Percentiles rank a stretch among this genome's conserved stretches.
Conservation (phyloP, 2,329 filamentous ascomycete species). For the Nemania sp. region DNA sequence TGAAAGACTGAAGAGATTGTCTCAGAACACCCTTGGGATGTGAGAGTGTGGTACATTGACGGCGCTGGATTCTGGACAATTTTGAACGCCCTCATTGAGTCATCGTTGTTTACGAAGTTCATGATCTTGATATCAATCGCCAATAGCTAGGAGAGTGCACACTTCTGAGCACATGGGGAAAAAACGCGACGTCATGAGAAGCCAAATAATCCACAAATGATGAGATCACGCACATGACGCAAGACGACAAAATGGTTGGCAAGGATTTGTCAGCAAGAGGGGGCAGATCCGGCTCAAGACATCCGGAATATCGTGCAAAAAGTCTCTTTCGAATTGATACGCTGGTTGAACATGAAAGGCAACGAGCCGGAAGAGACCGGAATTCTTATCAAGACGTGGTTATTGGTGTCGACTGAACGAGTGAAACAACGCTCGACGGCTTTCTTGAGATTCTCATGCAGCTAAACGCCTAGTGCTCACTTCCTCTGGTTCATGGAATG, state of each 20-base stretch:
- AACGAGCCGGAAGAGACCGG: conserved; percentile 48
- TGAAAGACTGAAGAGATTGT: too few species aligned
- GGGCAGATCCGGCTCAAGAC: conserved; percentile 48
- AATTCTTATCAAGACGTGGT: conserved; percentile 45
- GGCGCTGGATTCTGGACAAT: conserved; percentile 50
- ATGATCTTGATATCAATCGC: conserved; percentile 51
- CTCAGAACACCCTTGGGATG: conserved; percentile 47
- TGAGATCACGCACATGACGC: conserved; percentile 53
- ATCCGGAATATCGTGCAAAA: conserved; percentile 47
- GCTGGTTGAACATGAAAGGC: conserved; percentile 49
- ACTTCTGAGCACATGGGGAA: too few species aligned
- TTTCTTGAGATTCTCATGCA: neutral
- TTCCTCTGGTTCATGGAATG: neutral
- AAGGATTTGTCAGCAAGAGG: conserved; percentile 51
- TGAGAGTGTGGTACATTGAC: conserved; percentile 50
- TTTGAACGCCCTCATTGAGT: conserved; percentile 50
- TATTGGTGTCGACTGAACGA: conserved; percentile 37
- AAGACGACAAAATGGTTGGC: conserved; percentile 51
- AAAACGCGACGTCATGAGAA: conserved; percentile 45
- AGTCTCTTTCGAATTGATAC: conserved; percentile 47
- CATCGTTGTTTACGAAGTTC: conserved; percentile 52
- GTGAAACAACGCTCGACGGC: neutral
- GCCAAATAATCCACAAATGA: conserved; percentile 53
- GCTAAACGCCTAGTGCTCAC: neutral
- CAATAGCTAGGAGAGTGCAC: too few species aligned